phyloP scores from a whole-genome alignment of 2,329 filamentous ascomycete genomes.

The Bisporella sp. region DNA sequence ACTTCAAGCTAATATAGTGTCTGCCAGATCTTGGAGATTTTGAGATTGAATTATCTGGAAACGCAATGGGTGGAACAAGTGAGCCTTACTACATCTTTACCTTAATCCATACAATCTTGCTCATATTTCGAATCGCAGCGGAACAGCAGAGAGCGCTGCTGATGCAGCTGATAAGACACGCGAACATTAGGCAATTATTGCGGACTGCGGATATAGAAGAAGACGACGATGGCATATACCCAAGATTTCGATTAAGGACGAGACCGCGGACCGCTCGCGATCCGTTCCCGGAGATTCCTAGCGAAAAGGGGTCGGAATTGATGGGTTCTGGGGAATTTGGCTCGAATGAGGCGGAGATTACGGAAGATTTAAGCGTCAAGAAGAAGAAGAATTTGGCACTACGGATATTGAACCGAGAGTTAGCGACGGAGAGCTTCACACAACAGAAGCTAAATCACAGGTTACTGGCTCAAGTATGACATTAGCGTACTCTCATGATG shows the following conservation, averaged over 20 bases:
- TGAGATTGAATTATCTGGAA: too few species aligned
- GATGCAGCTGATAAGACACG: conserved; percentile 17
- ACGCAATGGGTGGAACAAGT: conserved; percentile 11
- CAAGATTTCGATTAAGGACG: conserved; percentile 37
- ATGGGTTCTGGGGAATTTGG: conserved; percentile 84
- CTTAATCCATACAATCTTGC: conserved; percentile 18
- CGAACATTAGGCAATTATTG: conserved; percentile 16
- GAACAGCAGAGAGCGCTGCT: conserved; percentile 14
- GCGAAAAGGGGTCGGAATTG: conserved; percentile 64
- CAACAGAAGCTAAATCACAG: conserved; percentile 53
- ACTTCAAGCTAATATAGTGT: too few species aligned
- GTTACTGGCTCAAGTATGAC: conserved; percentile 59
- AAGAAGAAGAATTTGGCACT: conserved; percentile 53
- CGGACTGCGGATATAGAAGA: conserved; percentile 14
- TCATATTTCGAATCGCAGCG: conserved; percentile 21
- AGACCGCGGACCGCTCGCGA: conserved; percentile 37
- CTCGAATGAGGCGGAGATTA: conserved; percentile 48
- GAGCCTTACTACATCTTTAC: conserved; percentile 23
- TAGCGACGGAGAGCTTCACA: conserved; percentile 60
- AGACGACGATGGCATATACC: conserved; percentile 7
- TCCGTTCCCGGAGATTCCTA: conserved; percentile 78
- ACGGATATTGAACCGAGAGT: conserved; percentile 72
- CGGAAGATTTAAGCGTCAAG: conserved; percentile 40
- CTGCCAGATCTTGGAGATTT: too few species aligned
- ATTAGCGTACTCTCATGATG: neutral